Evolutionary conservation across 192 early-diverging fungal species (phyloP), one percentile per base, ranked within the genome.

Genomic region (Geosiphon pyriformis): DNA sequence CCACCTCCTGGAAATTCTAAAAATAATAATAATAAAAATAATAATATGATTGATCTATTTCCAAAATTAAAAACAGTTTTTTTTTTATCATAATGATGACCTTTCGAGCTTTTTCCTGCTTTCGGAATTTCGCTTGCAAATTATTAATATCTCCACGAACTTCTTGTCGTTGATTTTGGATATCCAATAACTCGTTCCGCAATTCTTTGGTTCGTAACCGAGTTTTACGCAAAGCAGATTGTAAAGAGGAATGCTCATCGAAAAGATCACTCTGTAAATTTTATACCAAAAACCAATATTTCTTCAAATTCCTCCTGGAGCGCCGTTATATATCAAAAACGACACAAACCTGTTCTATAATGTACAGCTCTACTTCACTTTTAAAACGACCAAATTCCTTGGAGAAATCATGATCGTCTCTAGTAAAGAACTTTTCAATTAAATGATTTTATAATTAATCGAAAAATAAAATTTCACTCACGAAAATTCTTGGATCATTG

Each of bases 1-100:
- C 56, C 8, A 67, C 34, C 58, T 67, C 53, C 37, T 67, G 53
- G 20, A 67, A 54, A 55, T 56, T 67, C 65, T 67, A 22, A 33
- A 4, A 15, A 67, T 58, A 33, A 20, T 37, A 35, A 67, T 33
- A 29, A 27, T 17, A 29, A 27, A 32, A 20, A 58, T 29, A 26
- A 29, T 56, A 29, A 56, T 29, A 56, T 29, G 27, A 56, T 2
- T 27, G 10, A 29, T 29, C 17, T 29, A 29, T 30, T 56, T 26
- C 17, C 15, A 42, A 26, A 1, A 47, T 32, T 25, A 37, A 46
- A 22, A 4, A 37, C 10, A 47, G 4, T n/a, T n/a, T n/a, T n/a
- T n/a, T n/a, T n/a, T n/a, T n/a, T n/a, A n/a, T n/a, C n/a, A n/a
- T n/a, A n/a, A 20, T 46, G 27, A 27, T 23, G 30, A 67, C 65